Percentiles rank a stretch among this genome's conserved stretches.
phyloP scores from a whole-genome alignment of 2,329 filamentous ascomycete species.

The Verticillium dahliae region DNA sequence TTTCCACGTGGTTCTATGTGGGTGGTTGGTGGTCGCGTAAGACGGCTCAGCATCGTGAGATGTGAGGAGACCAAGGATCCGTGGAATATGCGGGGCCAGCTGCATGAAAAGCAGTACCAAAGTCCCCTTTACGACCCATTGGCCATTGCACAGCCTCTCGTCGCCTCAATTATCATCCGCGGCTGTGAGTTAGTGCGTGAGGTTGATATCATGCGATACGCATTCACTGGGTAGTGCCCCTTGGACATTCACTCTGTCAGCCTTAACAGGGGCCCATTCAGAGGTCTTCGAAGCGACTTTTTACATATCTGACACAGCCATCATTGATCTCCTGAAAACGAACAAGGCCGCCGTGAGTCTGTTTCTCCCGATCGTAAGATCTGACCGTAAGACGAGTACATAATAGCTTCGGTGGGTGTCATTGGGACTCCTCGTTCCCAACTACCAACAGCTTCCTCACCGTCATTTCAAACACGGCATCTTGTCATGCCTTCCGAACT shows the following conservation, averaged over 20 bases:
- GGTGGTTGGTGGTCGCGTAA: too few species aligned
- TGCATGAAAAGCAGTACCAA: not conserved
- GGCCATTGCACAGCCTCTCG: not conserved
- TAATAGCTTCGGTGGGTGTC: too few species aligned
- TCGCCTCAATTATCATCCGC: not conserved
- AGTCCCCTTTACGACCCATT: not conserved
- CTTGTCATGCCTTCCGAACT: not conserved
- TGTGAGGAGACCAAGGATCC: too few species aligned
- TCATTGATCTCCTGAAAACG: too few species aligned
- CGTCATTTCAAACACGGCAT: not conserved
- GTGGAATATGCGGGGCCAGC: not conserved
- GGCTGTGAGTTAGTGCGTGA: not conserved
- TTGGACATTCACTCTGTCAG: not conserved
- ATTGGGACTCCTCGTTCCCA: not conserved
- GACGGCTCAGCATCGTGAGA: too few species aligned
- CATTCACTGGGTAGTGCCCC: not conserved
- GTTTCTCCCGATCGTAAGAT: too few species aligned
- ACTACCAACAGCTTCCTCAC: not conserved
- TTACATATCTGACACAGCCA: too few species aligned
- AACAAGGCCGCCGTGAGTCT: too few species aligned
- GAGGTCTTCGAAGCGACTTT: too few species aligned
- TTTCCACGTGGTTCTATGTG: too few species aligned
- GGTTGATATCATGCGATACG: not conserved
- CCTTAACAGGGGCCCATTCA: not conserved
- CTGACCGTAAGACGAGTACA: too few species aligned